These are phyloP conservation scores for Rhizopogon vulgaris DNA, from an alignment of 768 basidiomycete species.

Conservation along the genomic window DNA sequence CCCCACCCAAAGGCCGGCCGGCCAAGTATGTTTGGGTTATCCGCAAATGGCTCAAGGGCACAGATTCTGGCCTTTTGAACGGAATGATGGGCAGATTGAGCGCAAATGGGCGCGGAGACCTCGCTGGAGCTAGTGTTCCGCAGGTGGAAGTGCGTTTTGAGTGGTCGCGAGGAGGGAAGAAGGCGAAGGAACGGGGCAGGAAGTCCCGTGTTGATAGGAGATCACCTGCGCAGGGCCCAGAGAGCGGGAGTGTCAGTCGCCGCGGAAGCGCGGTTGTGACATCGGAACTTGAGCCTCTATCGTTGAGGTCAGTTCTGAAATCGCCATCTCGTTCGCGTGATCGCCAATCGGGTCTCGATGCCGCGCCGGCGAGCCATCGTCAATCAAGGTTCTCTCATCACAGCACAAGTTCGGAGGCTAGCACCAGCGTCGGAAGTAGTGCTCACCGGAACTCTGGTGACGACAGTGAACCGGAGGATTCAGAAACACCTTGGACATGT, in stretches of 20 bases:
- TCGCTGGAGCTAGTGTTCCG: constrained; percentile 9
- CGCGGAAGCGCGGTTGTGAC: constrained; percentile 12
- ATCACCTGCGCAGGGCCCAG: constrained; percentile 1
- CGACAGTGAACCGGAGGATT: constrained; percentile 93
- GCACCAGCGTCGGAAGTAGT: constrained; percentile 17
- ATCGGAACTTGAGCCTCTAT: constrained; percentile 1
- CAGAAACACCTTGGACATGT: constrained; percentile 95
- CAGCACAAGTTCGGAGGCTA: constrained; percentile 30
- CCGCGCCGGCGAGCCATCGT: constrained; percentile 19
- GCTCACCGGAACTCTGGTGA: constrained; percentile 44
- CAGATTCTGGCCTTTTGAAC: constrained; percentile 37
- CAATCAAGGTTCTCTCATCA: constrained; percentile 36
- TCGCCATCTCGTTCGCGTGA: constrained; percentile 7
- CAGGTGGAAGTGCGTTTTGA: constrained; percentile 72
- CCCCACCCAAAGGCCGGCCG: constrained; percentile 32
- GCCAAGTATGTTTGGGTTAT: constrained; percentile 71
- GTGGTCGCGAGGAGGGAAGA: constrained; percentile 50
- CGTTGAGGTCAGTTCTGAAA: constrained; percentile 6
- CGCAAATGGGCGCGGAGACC: constrained; percentile 17
- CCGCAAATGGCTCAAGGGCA: constrained; percentile 66
- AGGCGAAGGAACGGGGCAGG: constrained; percentile 12
- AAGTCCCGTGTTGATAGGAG: constrained; percentile 17
- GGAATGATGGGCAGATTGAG: constrained; percentile 38
- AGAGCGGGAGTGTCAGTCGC: constrained; percentile 10
- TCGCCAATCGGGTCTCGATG: background rate